Conservation (phyloP, 345 rosid species). For the Aquilaria yunnanensis region DNA sequence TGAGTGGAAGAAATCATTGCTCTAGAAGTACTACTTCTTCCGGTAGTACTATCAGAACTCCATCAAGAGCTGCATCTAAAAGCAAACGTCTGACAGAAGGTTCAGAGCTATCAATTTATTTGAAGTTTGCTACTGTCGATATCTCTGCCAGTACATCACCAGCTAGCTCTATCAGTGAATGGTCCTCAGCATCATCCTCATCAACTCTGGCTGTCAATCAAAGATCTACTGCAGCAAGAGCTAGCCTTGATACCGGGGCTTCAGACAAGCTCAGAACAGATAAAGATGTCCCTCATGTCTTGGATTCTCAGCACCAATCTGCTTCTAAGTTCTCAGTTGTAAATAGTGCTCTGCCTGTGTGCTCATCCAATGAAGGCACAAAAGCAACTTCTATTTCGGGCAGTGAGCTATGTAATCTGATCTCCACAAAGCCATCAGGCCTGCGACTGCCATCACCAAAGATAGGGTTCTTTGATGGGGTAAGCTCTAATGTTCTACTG, state of each 20-base stretch:
- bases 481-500: slow-evolving; percentile 32
- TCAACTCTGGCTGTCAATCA: slow-evolving; percentile 50
- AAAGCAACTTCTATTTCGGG: slow-evolving; percentile 32
- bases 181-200: slow-evolving; percentile 57
- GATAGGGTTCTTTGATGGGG: slow-evolving; percentile 96
- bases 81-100: slow-evolving; percentile 29
- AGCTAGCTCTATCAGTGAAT: slow-evolving; percentile 72
- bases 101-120: slow-evolving; percentile 31
- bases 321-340: slow-evolving; percentile 26
- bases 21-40: slow-evolving; percentile 29
- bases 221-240: slow-evolving; percentile 32
- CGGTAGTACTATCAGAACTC: slow-evolving; percentile 20
- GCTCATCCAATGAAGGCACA: slow-evolving; percentile 17
- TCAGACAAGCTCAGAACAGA: slow-evolving; percentile 14
- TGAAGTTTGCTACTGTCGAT: slow-evolving; percentile 38
- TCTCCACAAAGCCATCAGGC: slow-evolving; percentile 64
- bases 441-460: slow-evolving; percentile 95
- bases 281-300: slow-evolving; percentile 20
- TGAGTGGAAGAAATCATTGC: slow-evolving; percentile 30
- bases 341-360: slow-evolving; percentile 22
- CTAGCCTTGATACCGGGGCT: slow-evolving; percentile 37
- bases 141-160: slow-evolving; percentile 44
- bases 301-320: slow-evolving; percentile 24
- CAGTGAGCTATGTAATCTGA: slow-evolving; percentile 25
- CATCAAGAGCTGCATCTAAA: slow-evolving; percentile 27